Percentiles rank a stretch among this genome's conserved stretches.
phyloP scores from a whole-genome alignment of 1,284 basidiomycete genomes.

The Cryptococcus sp. region DNA sequence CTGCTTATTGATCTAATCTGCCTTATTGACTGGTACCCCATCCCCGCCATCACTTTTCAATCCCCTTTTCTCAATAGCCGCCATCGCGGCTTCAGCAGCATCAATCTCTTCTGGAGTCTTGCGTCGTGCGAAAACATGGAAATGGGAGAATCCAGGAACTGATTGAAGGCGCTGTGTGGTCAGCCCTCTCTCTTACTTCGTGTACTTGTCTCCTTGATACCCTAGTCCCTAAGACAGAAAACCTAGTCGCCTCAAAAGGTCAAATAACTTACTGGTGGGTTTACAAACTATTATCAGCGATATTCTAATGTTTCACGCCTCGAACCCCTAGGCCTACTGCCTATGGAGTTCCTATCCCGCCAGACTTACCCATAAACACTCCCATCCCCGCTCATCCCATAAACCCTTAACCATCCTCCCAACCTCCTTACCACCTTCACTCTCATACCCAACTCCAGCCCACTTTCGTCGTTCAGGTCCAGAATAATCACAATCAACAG shows the following conservation, averaged over 20 bases:
- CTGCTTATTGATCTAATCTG: too few relatives aligned
- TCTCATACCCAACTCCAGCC: constrained; percentile 33
- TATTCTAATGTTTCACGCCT: not conserved
- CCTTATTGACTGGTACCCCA: too few relatives aligned
- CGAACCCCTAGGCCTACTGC: not conserved
- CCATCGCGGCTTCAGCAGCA: constrained; percentile 15
- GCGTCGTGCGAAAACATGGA: constrained; percentile 45
- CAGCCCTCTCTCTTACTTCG: not conserved
- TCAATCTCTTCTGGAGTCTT: constrained; percentile 46
- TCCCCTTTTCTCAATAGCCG: too few relatives aligned
- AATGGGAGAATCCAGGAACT: constrained; percentile 44
- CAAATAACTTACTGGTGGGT: constrained; percentile 30
- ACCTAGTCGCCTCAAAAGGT: constrained; percentile 16
- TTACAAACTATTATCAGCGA: constrained; percentile 18
- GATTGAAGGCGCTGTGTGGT: constrained; percentile 35
- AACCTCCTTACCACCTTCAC: constrained; percentile 36
- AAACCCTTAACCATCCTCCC: constrained; percentile 40
- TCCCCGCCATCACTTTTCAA: too few relatives aligned
- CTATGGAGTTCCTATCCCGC: constrained; percentile 18
- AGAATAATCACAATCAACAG: constrained; percentile 25
- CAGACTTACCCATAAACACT: constrained; percentile 39
- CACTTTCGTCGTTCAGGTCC: constrained; percentile 28
- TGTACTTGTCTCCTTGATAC: not conserved
- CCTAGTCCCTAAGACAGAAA: constrained; percentile 24
- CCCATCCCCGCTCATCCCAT: constrained; percentile 44